Evolutionary conservation across 2,329 filamentous ascomycete genomes (phyloP), one percentile per base, ranked within the genome.

Genomic region (Aspergillus brunneoviolaceus): DNA sequence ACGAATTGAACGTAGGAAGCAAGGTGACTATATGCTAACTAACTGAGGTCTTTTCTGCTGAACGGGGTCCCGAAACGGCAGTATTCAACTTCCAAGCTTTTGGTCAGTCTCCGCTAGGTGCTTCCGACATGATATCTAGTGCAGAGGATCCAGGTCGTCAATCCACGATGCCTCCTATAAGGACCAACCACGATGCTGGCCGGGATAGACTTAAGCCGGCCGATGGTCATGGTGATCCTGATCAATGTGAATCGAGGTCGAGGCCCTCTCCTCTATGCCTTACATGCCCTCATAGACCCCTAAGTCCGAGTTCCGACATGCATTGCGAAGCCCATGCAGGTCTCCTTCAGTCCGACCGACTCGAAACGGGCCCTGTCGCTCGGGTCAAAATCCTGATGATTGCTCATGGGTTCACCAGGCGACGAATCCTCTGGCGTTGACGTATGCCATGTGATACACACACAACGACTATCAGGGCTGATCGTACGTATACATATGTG

Each of bases 141-240:
- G 39, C 16, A 45, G 33, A 53, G 51, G 35, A 53, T 53, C 35
- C 42, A 42, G 51, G 42, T 55, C 53, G 31, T 33, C 45, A 14
- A 35, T 29, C 23, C 27, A 35, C 23, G 42, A 55, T 21, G 21
- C 53, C 53, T 55, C 53, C 42, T 55, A 35, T n/a, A 19, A 55
- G 39, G 51, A 47, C 21, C 51, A 29, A 48, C 5, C 10, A n/a
- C 9, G 10, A 47, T 31, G 21, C 42, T 48, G 3, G 42, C 42
- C 53, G 53, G 53, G 23, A 49, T 31, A 55, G 53, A 55, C 53
- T 55, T 55, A 45, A 49, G 49, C 58, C 53, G 55, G 55, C 49
- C 39, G 45, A 49, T 54, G 27, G 49, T 51, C 60, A 54, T 56
- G 63, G 33, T 63, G 59, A 62, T 62, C 56, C 54, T 58, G 56